Conservation (phyloP, 2,329 filamentous ascomycete genomes). For the Colletotrichum sp. region DNA sequence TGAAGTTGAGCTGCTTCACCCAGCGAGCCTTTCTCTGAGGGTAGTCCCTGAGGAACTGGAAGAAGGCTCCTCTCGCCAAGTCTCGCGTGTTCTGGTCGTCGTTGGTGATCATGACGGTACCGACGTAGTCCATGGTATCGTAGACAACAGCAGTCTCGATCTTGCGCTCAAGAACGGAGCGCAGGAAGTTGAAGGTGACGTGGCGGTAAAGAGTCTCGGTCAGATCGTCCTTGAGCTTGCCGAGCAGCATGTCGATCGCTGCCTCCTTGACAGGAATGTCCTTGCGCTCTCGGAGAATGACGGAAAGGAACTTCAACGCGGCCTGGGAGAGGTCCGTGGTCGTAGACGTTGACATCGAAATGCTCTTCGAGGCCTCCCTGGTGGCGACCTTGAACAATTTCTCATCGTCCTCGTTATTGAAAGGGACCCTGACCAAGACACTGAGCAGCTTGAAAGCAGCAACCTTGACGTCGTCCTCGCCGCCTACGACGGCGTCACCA, state of each 20-base stretch:
- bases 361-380: conserved; percentile 81
- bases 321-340: conserved; percentile 86
- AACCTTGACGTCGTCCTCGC: conserved; percentile 92
- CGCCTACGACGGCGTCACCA: conserved; percentile 82
- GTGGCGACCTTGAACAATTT: conserved; percentile 77
- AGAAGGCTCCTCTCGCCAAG: conserved; percentile 85
- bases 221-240: conserved; percentile 83
- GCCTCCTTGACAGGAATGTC: conserved; percentile 80
- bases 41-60: conserved; percentile 94
- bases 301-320: conserved; percentile 85
- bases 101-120: conserved; percentile 94
- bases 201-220: conserved; percentile 93
- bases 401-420: conserved; percentile 71
- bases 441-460: conserved; percentile 85
- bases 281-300: conserved; percentile 81
- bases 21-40: conserved; percentile 90
- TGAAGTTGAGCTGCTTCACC: conserved; percentile 86
- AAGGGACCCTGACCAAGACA: conserved; percentile 83
- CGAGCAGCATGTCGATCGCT: conserved; percentile 82
- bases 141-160: conserved; percentile 89
- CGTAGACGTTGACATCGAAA: conserved; percentile 79
- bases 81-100: conserved; percentile 89
- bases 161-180: conserved; percentile 83
- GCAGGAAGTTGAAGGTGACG: conserved; percentile 92
- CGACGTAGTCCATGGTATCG: conserved; percentile 87